A percentile compares a stretch with the other conserved stretches of the same genome.
Evolutionary conservation across 2,329 filamentous ascomycete species (phyloP).

Genomic region (Colletotrichum chrysophilum): DNA sequence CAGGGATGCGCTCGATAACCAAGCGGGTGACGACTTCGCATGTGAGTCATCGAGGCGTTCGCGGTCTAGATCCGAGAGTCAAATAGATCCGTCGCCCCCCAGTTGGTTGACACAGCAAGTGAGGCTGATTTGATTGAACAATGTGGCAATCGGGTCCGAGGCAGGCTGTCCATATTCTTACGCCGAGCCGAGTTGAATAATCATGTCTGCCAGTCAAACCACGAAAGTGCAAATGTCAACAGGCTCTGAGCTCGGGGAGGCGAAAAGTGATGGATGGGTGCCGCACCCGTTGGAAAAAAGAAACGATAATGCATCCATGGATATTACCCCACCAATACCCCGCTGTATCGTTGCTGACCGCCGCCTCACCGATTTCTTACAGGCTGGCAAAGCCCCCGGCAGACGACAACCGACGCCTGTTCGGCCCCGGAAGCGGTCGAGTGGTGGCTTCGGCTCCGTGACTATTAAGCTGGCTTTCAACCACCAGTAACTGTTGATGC

Average conservation of each 20-base stretch:
- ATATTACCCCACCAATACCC: background rate
- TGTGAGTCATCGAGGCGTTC: background rate
- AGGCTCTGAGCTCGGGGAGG: background rate
- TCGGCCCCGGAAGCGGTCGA: background rate
- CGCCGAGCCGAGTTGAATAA: background rate
- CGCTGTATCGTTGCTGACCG: background rate
- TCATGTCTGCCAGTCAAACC: background rate
- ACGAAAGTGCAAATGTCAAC: background rate
- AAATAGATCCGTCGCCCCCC: background rate
- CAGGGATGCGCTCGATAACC: background rate
- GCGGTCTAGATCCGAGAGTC: background rate
- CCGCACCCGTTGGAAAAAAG: background rate
- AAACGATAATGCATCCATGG: background rate
- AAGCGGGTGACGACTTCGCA: background rate
- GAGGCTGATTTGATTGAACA: background rate
- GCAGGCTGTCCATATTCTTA: background rate
- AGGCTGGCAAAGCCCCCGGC: background rate
- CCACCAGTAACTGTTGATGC: background rate
- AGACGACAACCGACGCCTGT: background rate
- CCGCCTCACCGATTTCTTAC: background rate
- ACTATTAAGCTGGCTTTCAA: background rate
- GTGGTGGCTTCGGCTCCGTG: background rate
- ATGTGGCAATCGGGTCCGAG: background rate
- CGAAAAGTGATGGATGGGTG: background rate
- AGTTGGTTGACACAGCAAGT: background rate